Conservation (phyloP, 768 basidiomycete genomes). For the Podaxis sp. region DNA sequence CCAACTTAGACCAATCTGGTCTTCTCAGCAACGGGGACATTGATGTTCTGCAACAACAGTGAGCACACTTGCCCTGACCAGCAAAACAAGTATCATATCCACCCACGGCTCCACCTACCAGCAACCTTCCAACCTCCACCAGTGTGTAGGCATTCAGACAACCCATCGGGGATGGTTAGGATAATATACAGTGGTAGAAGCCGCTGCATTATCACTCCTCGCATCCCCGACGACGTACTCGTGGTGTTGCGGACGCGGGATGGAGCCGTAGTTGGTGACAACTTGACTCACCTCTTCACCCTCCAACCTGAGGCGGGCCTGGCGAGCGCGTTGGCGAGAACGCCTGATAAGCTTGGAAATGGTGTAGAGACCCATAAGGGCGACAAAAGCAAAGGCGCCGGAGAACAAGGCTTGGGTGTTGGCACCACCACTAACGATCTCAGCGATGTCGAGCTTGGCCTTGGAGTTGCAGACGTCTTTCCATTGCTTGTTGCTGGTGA, state of each 20-base stretch:
- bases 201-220: constrained; percentile 16
- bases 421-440: constrained; percentile 23
- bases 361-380: constrained; percentile 37
- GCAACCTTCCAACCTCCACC: not conserved
- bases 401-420: constrained; percentile 32
- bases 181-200: constrained; percentile 23
- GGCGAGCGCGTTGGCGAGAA: constrained; percentile 34
- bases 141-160: constrained; percentile 20
- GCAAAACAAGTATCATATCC: constrained; percentile 8
- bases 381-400: constrained; percentile 36
- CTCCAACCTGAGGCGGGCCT: constrained; percentile 38
- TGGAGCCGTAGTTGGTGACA: constrained; percentile 36
- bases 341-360: constrained; percentile 37
- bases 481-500: constrained; percentile 57
- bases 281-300: constrained; percentile 51
- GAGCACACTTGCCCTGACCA: constrained; percentile 5
- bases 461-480: constrained; percentile 40
- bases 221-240: constrained; percentile 18
- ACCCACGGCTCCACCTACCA: not conserved
- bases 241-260: constrained; percentile 21
- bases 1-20: constrained; percentile 24
- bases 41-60: constrained; percentile 22
- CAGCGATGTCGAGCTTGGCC: constrained; percentile 19
- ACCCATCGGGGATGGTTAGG: constrained; percentile 37
- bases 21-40: constrained; percentile 25